Evolutionary conservation across 176 grass and related monocot species (phyloP).

Genomic region (Aegilops umbellulata): DNA sequence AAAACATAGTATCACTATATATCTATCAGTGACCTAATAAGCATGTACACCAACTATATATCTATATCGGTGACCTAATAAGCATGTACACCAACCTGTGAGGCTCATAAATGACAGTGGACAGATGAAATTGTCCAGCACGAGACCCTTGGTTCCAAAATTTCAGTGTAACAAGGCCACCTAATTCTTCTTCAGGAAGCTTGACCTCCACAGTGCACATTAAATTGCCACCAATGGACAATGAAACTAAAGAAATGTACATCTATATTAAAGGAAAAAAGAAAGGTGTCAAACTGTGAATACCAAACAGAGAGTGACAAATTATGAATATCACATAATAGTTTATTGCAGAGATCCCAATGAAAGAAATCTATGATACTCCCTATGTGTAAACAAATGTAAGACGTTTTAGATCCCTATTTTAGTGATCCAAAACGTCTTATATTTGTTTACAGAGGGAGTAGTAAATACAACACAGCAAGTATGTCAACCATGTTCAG

Average conservation of each 20-base stretch:
- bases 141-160: conserved; percentile 70
- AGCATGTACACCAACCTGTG: conserved; percentile 59
- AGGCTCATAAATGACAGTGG: conserved; percentile 95
- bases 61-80: not conserved
- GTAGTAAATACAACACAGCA: not conserved
- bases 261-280: conserved; percentile 46
- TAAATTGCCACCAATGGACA: conserved; percentile 70
- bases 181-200: conserved; percentile 88
- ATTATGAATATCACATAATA: not conserved
- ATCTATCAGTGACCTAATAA: conserved; percentile 21
- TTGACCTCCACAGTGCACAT: conserved; percentile 95
- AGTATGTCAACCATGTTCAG: not conserved
- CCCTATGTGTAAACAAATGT: too few species aligned
- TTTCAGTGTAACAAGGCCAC: conserved; percentile 83
- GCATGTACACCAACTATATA: conserved; percentile 38
- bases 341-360: not conserved
- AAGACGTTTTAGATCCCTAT: too few species aligned
- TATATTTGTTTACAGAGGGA: too few species aligned
- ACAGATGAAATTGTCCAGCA: conserved; percentile 56
- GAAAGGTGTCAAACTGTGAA: not conserved
- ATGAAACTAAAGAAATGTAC: conserved; percentile 65
- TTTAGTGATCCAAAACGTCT: too few species aligned
- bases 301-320: not conserved
- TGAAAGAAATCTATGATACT: not conserved
- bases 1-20: not conserved